Base-by-base conservation (phyloP, 108 stramenopile species). In the Nannochloropsis salina region DNA sequence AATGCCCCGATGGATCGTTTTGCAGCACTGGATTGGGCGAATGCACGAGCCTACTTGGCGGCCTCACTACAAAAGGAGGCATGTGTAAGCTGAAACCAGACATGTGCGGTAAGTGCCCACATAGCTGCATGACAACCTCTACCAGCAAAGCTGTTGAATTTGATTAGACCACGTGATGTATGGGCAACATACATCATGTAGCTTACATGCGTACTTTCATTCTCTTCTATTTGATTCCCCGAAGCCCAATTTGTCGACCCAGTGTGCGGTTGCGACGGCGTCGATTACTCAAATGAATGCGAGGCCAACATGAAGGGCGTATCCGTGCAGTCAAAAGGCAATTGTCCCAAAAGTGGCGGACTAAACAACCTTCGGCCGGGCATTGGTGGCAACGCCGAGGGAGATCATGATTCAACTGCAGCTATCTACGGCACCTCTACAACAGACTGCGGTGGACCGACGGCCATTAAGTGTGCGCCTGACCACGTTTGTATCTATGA, bases 1-100 rank as follows among this genome's bases (percentile, higher is more conserved):
- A 15, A n/a, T 74, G 61, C 61, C 61, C 61, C n/a, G 61, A 74
- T 74, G 61, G 61, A n/a, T 74, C 61, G 20, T 74, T 74, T 74
- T 74, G 61, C 61, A 74, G 61, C 61, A 74, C 61, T n/a, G 61
- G 4, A n/a, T 15, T n/a, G n/a, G 61, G 61, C 61, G 20, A 74
- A n/a, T 74, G 61, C 61, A 15, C 61, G n/a, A n/a, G 4, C 8
- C 3, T n/a, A 6, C n/a, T 74, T 15, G 61, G 61, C 4, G 61
- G 61, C 20, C 61, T 74, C 4, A 74, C 1, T 74, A 74, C 20
- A 3, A 74, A 74, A 6, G 61, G 61, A 74, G 61, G 61, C 20
- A n/a, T 74, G 20, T 74, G 61, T n/a, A 74, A 74, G 61, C 15
- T 74, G 20, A 74, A n/a, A n/a, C 61, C 61, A n/a, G 61, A 74